Base-by-base conservation (phyloP, 768 basidiomycete species). In the Paxillus rubicundulus region DNA sequence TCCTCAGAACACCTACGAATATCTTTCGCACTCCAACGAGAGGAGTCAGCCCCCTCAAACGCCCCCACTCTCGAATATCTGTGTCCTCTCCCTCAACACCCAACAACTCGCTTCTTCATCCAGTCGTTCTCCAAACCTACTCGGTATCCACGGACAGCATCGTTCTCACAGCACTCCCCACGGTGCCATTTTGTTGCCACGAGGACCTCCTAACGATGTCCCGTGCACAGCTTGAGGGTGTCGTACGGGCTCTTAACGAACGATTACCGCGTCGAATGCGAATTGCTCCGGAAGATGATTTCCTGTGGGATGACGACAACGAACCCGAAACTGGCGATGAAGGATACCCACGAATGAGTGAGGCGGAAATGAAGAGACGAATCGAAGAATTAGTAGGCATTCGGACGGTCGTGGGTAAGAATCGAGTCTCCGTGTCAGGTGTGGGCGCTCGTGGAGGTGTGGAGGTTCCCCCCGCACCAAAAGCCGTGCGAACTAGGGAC, bases 161-260 rank as follows among this genome's bases (percentile, higher is more conserved):
- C 38, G 74, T 87, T 36, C 80, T 88, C 64, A 87, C 83, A 0
- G 75, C 85, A 6, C 73, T 89, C 12, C 71, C 76, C 38, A 67
- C 65, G 20, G 71, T 78, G 9, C 86, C 86, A 0, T 89, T 88
- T 69, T 85, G 84, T 68, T 87, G 85, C 66, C 85, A 89, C 62
- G 84, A 86, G 53, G 86, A 89, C 57, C 75, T 88, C 38, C 61
- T 87, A 49, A 75, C 78, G 1, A 87, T 89, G 87, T 59, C 77
- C 4, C 80, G 79, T 38, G 41, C 65, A 1, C 72, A 80, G 53
- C 79, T 89, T 40, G 61, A 82, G 42, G 64, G 50, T 1, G 84
- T 84, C 14, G 86, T 84, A 5, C 56, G 59, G 14, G 57, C 71
- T 9, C 74, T 89, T 42, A 89, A 89, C 63, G 70, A 61, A 13